Evolutionary conservation across 164 flowering plant species (phyloP), one percentile per base, ranked within the genome.

Genomic region (Liquidambar formosana): DNA sequence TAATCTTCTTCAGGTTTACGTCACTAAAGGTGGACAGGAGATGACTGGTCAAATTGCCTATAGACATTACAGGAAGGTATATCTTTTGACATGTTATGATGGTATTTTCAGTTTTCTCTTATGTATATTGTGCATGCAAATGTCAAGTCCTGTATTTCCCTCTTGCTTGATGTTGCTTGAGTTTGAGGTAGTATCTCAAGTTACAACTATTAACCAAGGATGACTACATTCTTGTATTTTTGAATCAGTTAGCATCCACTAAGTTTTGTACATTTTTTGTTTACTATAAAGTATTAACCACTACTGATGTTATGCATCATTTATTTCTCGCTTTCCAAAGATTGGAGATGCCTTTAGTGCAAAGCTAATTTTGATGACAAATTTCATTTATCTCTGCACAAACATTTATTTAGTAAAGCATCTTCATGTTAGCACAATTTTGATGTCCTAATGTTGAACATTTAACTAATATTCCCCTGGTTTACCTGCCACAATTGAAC

Each of bases 11-110:
- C 88, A 94, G 98, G 93, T 89, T 73, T 94, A 86, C 71, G 78
- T 89, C 48, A 74, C 75, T 38, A 82, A 74, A 81, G 78, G 23
- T 77, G 94, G 98, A 61, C 75, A 87, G 77, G 92, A 90, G 78
- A 69, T 89, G 78, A 75, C 89, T 0, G 96, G 98, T 68, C 83
- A 23, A 83, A 52, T 57, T 28, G 97, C 97, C 38, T 94, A 94
- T 68, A 80, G 77, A 49, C 83, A 76, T 28, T 89, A 86, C 79
- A 84, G 63, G 67, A 91, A 85, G 96, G 98, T 94, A 86, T 10
- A 44, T 56, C 43, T 61, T 3, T 4, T 28, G 23, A 44, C 18
- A 64, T 64, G 6, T 33, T 61, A 43, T 19, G 48, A 4, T 57
- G 33, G 4, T 5, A 15, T 23, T 23, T 57, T 33, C 6, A 2